A percentile compares a stretch with the other conserved stretches of the same genome.
Conservation (phyloP, 2,329 filamentous ascomycete genomes). For the Arthrobotrys conoides region DNA sequence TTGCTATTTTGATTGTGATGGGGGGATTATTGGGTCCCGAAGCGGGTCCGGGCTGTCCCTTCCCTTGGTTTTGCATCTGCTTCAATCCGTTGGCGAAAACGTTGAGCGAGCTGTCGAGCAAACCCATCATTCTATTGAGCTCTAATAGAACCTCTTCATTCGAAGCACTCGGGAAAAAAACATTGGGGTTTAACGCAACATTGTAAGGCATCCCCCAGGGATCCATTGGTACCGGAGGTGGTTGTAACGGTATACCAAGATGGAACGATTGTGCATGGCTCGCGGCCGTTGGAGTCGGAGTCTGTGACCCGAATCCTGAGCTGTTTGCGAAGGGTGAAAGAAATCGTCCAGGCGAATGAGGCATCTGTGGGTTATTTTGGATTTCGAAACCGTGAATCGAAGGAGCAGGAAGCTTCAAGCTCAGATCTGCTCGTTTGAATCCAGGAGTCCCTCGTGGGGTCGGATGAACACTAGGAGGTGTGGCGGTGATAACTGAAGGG, state of each 20-base stretch:
- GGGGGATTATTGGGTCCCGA: conserved; percentile 22
- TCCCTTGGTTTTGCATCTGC: conserved; percentile 47
- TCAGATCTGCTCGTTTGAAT: conserved; percentile 55
- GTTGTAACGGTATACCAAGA: conserved; percentile 25
- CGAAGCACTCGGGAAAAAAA: conserved; percentile 52
- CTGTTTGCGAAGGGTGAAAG: conserved; percentile 51
- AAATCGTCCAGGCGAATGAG: conserved; percentile 55
- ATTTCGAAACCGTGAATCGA: conserved; percentile 56
- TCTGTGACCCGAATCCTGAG: conserved; percentile 55
- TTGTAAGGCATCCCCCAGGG: conserved; percentile 60
- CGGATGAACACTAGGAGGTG: conserved; percentile 41
- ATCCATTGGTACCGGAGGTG: conserved; percentile 40
- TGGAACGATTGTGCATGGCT: conserved; percentile 52
- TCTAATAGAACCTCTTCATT: conserved; percentile 49
- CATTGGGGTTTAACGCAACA: conserved; percentile 45
- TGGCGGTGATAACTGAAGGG: conserved; percentile 44
- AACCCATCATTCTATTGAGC: conserved; percentile 51
- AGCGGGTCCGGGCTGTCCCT: conserved; percentile 44
- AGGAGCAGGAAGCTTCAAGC: conserved; percentile 53
- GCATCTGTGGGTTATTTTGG: conserved; percentile 43
- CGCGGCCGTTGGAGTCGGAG: conserved; percentile 52
- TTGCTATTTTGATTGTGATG: conserved; percentile 29
- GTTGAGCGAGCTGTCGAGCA: conserved; percentile 50
- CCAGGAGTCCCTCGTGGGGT: conserved; percentile 53
- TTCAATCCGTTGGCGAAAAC: conserved; percentile 55